Evolutionary conservation across 2,329 filamentous ascomycete species (phyloP).

Genomic region (Salinomyces thailandicus): DNA sequence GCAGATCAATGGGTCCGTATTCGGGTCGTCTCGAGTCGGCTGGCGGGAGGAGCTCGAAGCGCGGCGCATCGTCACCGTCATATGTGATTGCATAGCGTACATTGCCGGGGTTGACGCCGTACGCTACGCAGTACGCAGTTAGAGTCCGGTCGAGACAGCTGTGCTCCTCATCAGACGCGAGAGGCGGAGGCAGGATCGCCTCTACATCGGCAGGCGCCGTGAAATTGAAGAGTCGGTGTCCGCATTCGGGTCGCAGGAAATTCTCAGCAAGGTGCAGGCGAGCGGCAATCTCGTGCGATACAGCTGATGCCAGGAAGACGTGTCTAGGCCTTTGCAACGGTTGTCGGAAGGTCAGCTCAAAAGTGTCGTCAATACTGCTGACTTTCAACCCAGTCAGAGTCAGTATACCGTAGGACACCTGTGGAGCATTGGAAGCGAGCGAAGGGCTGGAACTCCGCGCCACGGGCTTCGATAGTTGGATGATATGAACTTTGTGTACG

Average conservation of each 20-base stretch:
- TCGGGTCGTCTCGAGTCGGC: constrained; percentile 39
- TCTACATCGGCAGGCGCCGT: constrained; percentile 47
- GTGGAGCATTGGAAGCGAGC: constrained; percentile 38
- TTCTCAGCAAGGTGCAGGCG: constrained; percentile 52
- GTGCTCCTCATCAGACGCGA: constrained; percentile 47
- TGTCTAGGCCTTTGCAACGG: constrained; percentile 47
- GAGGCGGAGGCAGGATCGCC: constrained; percentile 39
- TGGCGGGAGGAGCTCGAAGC: constrained; percentile 53
- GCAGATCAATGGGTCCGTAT: constrained; percentile 53
- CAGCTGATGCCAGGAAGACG: constrained; percentile 53
- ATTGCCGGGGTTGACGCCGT: constrained; percentile 55
- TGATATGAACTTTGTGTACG: constrained; percentile 57
- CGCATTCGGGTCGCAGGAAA: constrained; percentile 55
- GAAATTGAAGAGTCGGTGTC: constrained; percentile 52
- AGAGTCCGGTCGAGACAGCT: constrained; percentile 55
- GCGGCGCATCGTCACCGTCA: constrained; percentile 55
- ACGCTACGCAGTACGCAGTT: constrained; percentile 59
- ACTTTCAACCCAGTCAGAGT: constrained; percentile 51
- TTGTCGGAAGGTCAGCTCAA: constrained; percentile 51
- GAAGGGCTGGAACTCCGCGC: constrained; percentile 46
- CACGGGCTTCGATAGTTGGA: constrained; percentile 51
- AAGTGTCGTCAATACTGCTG: constrained; percentile 52
- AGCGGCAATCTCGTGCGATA: constrained; percentile 54
- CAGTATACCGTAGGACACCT: constrained; percentile 52
- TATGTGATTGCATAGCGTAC: constrained; percentile 54